Base-by-base conservation (phyloP, 306 rosid species). In the Canavalia gladiata region DNA sequence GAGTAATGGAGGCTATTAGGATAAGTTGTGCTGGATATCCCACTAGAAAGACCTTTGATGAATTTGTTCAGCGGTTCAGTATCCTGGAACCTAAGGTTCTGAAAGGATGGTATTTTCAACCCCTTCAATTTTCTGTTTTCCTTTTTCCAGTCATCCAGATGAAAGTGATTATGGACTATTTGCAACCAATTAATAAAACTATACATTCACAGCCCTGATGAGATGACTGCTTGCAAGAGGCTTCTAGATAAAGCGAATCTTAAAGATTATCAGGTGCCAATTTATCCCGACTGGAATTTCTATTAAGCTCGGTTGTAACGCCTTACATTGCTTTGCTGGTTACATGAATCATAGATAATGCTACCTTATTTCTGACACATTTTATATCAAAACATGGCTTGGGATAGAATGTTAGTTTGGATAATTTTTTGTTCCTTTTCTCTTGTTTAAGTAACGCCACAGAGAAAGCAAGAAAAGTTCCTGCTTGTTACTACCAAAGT, bases 1-100 rank as follows among this genome's bases (percentile, higher is more conserved):
- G 99, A 79, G 99, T 95, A 74, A 95, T 95, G 99, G 99, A 95
- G 86, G 99, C 99, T 74, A 95, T 95, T 84, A 85, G 99, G 88
- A 93, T 95, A 86, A 95, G 99, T 84, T 91, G 98, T 81, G 98
- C 99, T 46, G 99, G 99, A 79, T 95, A 80, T 88, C 99, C 99
- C 29, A 93, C 94, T 54, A 87, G 99, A 87, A 95, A 91, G 87
- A 87, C 52, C 45, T 95, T 93, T 52, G 87, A 84, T 67, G 99
- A 93, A 86, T 95, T 95, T 86, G 79, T 86, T 74, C 74, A 70
- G 68, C 97, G 99, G 72, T 95, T 95, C 84, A 63, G 77, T 72
- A 83, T 93, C 82, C 72, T 95, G 55, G 94, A 92, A 71, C 94
- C 97, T 47, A 82, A 79, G 52, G 86, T 87, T 83, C 65, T 91